phyloP scores from a whole-genome alignment of 768 basidiomycete species.

The Mycena haematopus region DNA sequence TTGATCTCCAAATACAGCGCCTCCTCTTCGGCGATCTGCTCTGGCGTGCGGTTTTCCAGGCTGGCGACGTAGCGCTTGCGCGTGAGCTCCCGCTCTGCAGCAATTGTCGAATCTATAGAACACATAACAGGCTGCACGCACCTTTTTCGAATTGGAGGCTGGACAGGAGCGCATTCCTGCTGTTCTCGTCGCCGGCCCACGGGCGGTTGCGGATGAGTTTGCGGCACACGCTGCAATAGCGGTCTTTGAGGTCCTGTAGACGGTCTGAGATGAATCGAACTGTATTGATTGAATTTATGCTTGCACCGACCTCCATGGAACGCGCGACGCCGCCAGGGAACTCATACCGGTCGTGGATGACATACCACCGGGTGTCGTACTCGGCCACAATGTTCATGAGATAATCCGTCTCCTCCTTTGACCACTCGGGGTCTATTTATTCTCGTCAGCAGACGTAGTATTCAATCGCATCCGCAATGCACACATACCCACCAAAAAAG shows the following conservation, averaged over 20 bases:
- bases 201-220: conserved; percentile 85
- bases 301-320: conserved; percentile 63
- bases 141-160: conserved; percentile 91
- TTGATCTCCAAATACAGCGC: conserved; percentile 92
- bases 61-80: conserved; percentile 88
- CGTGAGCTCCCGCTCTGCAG: conserved; percentile 80
- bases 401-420: conserved; percentile 93
- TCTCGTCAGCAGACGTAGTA: neutral
- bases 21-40: conserved; percentile 95
- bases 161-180: conserved; percentile 68
- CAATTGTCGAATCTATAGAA: conserved; percentile 8
- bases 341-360: conserved; percentile 90
- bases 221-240: conserved; percentile 92
- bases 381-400: conserved; percentile 80
- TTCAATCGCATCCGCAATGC: neutral
- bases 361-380: conserved; percentile 89
- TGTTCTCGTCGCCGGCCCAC: conserved; percentile 81
- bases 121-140: conserved; percentile 35
- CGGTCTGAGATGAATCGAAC: neutral
- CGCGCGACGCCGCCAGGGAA: conserved; percentile 60
- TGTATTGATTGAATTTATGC: neutral
- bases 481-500: conserved; percentile 70
- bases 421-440: conserved; percentile 78
- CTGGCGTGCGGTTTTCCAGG: conserved; percentile 86
- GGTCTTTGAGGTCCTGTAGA: conserved; percentile 83